Evolutionary conservation across 306 rosid genomes (phyloP).

Genomic region (Prunus mume): DNA sequence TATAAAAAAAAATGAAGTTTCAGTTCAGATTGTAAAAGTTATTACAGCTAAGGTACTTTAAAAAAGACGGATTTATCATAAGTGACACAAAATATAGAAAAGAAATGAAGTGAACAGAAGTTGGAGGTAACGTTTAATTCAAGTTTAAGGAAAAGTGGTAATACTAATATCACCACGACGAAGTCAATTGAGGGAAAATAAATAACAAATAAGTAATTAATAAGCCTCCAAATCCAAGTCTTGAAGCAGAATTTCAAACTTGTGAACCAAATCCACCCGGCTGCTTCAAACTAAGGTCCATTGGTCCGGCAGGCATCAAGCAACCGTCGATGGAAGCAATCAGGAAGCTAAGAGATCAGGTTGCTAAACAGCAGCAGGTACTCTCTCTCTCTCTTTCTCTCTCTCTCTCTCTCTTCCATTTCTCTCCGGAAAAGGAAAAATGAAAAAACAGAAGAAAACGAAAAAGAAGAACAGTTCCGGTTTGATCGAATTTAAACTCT

Average conservation of each 20-base stretch:
- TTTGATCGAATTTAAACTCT: neutral
- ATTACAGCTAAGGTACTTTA: neutral
- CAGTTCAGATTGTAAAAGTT: neutral
- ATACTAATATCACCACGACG: neutral
- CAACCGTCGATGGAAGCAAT: slow-evolving; percentile 63
- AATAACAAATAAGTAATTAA: neutral
- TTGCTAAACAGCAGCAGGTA: slow-evolving; percentile 90
- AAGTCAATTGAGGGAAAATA: neutral
- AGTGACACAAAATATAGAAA: neutral
- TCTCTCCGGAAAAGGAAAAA: too few species aligned
- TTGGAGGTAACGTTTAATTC: slow-evolving; percentile 5
- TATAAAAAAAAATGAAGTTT: too few species aligned
- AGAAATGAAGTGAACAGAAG: neutral
- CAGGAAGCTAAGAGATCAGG: slow-evolving; percentile 84
- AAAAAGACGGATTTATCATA: neutral
- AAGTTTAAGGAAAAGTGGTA: slow-evolving; percentile 4
- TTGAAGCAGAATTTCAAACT: neutral
- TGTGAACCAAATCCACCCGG: neutral
- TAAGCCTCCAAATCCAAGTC: neutral
- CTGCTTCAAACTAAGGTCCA: neutral
- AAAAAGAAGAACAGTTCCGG: too few species aligned
- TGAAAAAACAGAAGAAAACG: too few species aligned
- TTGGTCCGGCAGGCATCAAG: neutral
- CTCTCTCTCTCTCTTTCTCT: slow-evolving; percentile 13
- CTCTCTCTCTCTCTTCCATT: neutral